Conservation (phyloP, 2,329 filamentous ascomycete species). For the Penicillium sp. region DNA sequence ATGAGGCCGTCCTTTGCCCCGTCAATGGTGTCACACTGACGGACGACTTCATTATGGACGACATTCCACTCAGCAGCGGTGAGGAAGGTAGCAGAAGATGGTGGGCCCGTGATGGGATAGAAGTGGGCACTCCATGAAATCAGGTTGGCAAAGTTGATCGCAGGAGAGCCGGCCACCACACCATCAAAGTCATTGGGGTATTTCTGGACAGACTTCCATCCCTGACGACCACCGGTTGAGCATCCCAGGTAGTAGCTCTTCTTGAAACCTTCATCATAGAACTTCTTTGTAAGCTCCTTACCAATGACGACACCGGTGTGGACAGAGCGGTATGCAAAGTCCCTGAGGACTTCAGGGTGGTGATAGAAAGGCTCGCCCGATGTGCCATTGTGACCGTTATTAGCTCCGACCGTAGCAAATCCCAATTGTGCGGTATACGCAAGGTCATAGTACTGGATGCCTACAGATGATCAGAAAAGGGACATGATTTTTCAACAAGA, state of each 20-base stretch:
- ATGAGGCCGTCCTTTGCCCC: conserved; percentile 37
- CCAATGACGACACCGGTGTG: conserved; percentile 43
- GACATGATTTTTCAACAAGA: background rate
- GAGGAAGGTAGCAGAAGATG: conserved; percentile 32
- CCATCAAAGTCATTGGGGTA: conserved; percentile 51
- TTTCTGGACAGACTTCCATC: conserved; percentile 45
- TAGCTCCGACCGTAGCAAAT: conserved; percentile 49
- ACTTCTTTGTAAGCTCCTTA: conserved; percentile 41
- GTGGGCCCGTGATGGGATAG: conserved; percentile 41
- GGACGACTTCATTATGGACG: conserved; percentile 38
- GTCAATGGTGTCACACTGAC: conserved; percentile 35
- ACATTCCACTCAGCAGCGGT: conserved; percentile 29
- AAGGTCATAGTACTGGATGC: conserved; percentile 47
- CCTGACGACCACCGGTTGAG: conserved; percentile 51
- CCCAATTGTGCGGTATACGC: conserved; percentile 45
- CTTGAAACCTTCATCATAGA: conserved; percentile 39
- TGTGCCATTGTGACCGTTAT: conserved; percentile 52
- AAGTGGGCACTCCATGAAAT: conserved; percentile 46
- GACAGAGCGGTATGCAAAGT: conserved; percentile 49
- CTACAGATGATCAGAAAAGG: conserved; percentile 18
- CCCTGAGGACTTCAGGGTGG: conserved; percentile 46
- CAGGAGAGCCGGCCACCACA: conserved; percentile 46
- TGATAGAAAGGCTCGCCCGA: conserved; percentile 48
- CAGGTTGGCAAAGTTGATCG: conserved; percentile 45
- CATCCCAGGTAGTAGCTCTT: conserved; percentile 52